Evolutionary conservation across 352 stramenopile genomes (phyloP).

Genomic region (Phytophthora gonapodyides): DNA sequence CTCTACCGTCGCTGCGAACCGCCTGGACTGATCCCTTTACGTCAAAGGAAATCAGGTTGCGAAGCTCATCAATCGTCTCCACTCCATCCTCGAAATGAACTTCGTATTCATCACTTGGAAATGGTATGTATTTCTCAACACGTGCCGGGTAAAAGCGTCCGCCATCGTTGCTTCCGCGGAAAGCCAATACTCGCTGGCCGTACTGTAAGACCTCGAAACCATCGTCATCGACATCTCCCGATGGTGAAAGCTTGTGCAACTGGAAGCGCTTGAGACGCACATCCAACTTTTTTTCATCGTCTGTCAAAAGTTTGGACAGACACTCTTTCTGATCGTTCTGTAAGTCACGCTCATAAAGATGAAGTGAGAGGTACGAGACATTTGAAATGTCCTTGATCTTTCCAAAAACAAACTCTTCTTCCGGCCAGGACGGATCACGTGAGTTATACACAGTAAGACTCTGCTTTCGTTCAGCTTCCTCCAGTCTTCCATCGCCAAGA

Average conservation of each 20-base stretch:
- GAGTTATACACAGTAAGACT: conserved; percentile 73
- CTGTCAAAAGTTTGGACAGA: conserved; percentile 42
- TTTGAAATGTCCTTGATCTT: conserved; percentile 50
- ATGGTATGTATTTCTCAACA: conserved; percentile 57
- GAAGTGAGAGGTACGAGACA: conserved; percentile 69
- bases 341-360: conserved; percentile 69
- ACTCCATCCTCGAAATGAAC: conserved; percentile 63
- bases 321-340: conserved; percentile 35
- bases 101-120: conserved; percentile 51
- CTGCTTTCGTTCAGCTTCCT: conserved; percentile 53
- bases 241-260: conserved; percentile 57
- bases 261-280: conserved; percentile 51
- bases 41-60: conserved; percentile 64
- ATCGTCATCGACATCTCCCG: conserved; percentile 54
- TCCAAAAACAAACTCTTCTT: conserved; percentile 71
- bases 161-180: conserved; percentile 54
- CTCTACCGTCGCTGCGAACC: conserved; percentile 54
- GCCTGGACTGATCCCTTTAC: conserved; percentile 54
- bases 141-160: conserved; percentile 64
- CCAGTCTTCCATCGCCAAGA: conserved; percentile 42
- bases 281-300: conserved; percentile 36
- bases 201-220: conserved; percentile 57
- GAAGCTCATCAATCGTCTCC: conserved; percentile 64
- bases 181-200: conserved; percentile 70
- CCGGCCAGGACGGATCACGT: conserved; percentile 58